Percentiles rank a stretch among this genome's conserved stretches.
Conservation (phyloP, 2,329 filamentous ascomycete species). For the Aspergillus pseudonomiae region DNA sequence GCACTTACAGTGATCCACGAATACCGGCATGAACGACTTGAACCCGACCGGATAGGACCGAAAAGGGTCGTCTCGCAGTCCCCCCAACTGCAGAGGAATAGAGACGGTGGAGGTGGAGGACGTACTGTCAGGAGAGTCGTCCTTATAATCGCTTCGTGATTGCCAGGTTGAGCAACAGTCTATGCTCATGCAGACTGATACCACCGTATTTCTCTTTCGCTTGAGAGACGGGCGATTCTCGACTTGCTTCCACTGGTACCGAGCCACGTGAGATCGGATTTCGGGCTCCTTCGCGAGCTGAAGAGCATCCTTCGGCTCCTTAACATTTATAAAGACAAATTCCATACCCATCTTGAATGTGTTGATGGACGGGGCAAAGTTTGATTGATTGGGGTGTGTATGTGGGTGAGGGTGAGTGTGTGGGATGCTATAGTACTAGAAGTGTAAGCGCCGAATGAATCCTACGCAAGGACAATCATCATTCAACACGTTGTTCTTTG, state of each 20-base stretch:
- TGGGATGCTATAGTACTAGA: background rate
- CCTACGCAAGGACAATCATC: background rate
- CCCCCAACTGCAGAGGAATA: constrained; percentile 25
- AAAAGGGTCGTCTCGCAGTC: constrained; percentile 33
- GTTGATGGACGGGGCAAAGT: background rate
- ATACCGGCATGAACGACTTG: constrained; percentile 36
- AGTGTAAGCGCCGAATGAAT: background rate
- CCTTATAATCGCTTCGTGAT: background rate
- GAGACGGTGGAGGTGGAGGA: background rate
- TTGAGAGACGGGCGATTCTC: constrained; percentile 1
- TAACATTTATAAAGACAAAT: constrained; percentile 32
- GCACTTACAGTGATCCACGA: constrained; percentile 40
- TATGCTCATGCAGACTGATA: background rate
- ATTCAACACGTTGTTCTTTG: background rate
- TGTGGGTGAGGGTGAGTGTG: background rate
- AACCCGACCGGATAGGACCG: constrained; percentile 42
- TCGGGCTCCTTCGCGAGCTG: constrained; percentile 26
- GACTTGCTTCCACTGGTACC: constrained; percentile 27
- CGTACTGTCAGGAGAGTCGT: background rate
- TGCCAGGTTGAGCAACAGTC: background rate
- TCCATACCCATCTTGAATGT: constrained; percentile 14
- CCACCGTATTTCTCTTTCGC: constrained; percentile 6
- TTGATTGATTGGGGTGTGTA: background rate
- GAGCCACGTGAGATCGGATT: constrained; percentile 32
- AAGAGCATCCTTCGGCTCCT: constrained; percentile 28